Conservation (phyloP, 129 eudicot species). For the Rutidosis leptorrhynchoides region DNA sequence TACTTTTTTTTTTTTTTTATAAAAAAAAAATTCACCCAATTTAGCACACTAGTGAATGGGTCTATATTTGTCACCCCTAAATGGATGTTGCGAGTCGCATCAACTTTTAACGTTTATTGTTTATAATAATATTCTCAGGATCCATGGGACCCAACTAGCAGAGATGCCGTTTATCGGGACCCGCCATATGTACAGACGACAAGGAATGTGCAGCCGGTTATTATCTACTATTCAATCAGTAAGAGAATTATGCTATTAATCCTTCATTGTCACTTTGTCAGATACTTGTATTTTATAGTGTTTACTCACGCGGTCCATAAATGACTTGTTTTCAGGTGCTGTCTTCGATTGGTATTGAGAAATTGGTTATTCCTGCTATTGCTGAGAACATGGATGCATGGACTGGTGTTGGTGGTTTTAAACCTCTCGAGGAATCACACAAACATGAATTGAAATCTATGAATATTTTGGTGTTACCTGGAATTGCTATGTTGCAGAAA, state of each 20-base stretch:
- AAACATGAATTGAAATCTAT: slow-evolving; percentile 70
- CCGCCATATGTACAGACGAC: slow-evolving; percentile 96
- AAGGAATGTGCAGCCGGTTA: slow-evolving; percentile 92
- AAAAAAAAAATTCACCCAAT: background rate
- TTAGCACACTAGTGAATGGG: background rate
- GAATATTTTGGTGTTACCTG: slow-evolving; percentile 90
- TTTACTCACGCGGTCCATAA: too few relatives aligned
- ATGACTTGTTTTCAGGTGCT: slow-evolving; percentile 59
- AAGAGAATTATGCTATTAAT: slow-evolving; percentile 20
- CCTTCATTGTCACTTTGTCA: background rate
- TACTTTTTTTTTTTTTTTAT: background rate
- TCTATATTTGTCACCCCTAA: background rate
- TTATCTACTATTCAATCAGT: slow-evolving; percentile 84
- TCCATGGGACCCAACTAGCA: too few relatives aligned
- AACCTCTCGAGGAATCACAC: slow-evolving; percentile 51
- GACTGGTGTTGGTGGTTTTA: slow-evolving; percentile 70
- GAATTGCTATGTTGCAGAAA: slow-evolving; percentile 88
- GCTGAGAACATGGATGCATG: slow-evolving; percentile 89
- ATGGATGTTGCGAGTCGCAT: too few relatives aligned
- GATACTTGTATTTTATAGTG: background rate
- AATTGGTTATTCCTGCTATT: slow-evolving; percentile 81
- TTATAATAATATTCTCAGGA: too few relatives aligned
- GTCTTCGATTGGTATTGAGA: slow-evolving; percentile 58
- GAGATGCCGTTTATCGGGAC: too few relatives aligned
- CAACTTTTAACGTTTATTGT: too few relatives aligned